Base-by-base conservation (phyloP, 1,284 basidiomycete genomes). In the Marasmius oreades region DNA sequence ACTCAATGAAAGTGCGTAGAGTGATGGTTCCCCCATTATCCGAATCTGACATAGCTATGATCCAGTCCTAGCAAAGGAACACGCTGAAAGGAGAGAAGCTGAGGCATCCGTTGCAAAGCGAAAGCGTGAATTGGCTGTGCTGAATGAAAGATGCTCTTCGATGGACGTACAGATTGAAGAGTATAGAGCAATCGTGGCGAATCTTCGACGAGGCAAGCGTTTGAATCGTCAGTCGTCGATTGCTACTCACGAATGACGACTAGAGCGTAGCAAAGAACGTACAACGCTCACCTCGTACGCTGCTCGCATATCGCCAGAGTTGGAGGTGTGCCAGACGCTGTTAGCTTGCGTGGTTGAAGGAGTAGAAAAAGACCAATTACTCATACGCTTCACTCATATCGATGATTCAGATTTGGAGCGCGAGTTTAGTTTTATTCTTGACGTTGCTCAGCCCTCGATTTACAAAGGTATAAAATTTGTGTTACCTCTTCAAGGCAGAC, bases 341-440 rank as follows among this genome's bases (percentile, higher is more conserved):
- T 71, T 92, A 12, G 80, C 82, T 11, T 89, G 85, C 67, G 72
- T 76, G 16, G 78, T 95, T 14, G 88, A 93, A 67, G 91, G 91
- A 28, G 81, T 93, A 23, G 84, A 85, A 61, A 76, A 75, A 44
- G 86, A 91, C 66, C 81, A 84, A 51, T 76, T 95, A 11, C 77
- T 93, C 47, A 73, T 95, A 51, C 81, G 85, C 4, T 93, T 93
- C 70, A 80, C 80, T 3, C 73, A 83, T 53, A 69, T 94, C 43
- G 88, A 91, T 64, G 74, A 79, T 1, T 63, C 72, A 0, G 79
- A 87, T 55, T 75, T 75, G 3, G 73, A 79, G 14, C 76, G 81
- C 31, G 90, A 93, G 63, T 92, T 86, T 61, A 86, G 79, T 54
- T 77, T 95, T 56, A 85, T 93, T 0, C 68, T 95, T 24, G 91